These are phyloP conservation scores for Suillus decipiens DNA, from an alignment of 768 basidiomycete genomes.

Conservation along the genomic window DNA sequence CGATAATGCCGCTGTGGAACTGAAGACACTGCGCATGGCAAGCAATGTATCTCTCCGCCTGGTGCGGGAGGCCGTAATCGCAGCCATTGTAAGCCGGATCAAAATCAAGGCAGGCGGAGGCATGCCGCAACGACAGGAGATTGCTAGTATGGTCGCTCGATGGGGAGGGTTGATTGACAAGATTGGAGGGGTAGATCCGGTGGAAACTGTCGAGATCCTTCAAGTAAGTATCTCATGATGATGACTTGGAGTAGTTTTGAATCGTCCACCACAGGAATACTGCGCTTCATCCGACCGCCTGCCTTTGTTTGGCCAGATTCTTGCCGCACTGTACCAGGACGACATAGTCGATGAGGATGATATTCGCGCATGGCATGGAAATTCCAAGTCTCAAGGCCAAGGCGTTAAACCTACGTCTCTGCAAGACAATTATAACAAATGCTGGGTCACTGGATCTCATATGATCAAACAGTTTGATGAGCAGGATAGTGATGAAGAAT, in stretches of 20 bases:
- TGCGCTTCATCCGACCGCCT: constrained; percentile 65
- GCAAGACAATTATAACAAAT: constrained; percentile 61
- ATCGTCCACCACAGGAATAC: constrained; percentile 46
- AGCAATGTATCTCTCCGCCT: constrained; percentile 87
- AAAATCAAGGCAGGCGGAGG: constrained; percentile 58
- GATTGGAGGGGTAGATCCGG: constrained; percentile 81
- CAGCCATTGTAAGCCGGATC: constrained; percentile 77
- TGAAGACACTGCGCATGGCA: constrained; percentile 96
- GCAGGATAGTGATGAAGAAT: constrained; percentile 61
- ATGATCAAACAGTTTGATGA: constrained; percentile 85
- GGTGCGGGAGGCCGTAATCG: constrained; percentile 87
- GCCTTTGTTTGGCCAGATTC: constrained; percentile 79
- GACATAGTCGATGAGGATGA: constrained; percentile 92
- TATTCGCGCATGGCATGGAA: constrained; percentile 83
- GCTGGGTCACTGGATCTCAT: constrained; percentile 67
- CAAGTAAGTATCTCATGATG: constrained; percentile 53
- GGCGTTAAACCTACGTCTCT: constrained; percentile 41
- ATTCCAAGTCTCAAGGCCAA: constrained; percentile 54
- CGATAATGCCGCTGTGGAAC: constrained; percentile 90
- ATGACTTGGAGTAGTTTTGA: constrained; percentile 1
- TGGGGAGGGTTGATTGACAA: constrained; percentile 85
- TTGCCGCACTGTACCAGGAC: constrained; percentile 86
- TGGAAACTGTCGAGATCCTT: constrained; percentile 75
- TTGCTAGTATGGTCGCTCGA: constrained; percentile 59
- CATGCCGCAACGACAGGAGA: constrained; percentile 62